These are phyloP conservation scores for Stromatinia cepivora DNA, from an alignment of 2,329 filamentous ascomycete genomes.

Conservation along the genomic window DNA sequence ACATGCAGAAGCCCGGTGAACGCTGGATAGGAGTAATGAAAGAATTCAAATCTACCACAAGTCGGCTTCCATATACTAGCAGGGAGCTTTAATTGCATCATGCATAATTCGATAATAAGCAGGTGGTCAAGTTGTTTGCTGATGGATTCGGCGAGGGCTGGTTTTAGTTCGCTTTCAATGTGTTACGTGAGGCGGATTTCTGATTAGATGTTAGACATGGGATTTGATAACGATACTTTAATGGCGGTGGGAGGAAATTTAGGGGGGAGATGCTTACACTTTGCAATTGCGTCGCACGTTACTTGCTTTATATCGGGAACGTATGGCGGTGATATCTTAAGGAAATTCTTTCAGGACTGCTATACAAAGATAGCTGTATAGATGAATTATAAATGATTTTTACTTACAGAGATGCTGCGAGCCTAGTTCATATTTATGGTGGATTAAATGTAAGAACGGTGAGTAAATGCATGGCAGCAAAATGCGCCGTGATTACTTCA, in stretches of 20 bases:
- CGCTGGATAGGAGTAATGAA: neutral
- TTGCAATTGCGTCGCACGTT: no score
- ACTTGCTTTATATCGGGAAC: neutral
- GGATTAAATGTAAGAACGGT: neutral
- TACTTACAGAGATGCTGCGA: neutral
- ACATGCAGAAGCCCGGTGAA: constrained; percentile 27
- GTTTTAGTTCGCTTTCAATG: neutral
- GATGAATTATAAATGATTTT: neutral
- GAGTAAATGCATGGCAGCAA: no score
- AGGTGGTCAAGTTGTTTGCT: no score
- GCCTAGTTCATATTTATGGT: neutral
- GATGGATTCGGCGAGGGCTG: no score
- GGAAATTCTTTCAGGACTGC: neutral
- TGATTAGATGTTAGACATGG: neutral
- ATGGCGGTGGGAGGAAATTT: no score
- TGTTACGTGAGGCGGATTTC: neutral
- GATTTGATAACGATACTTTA: neutral
- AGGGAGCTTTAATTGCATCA: neutral
- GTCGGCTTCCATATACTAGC: neutral
- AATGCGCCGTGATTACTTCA: no score
- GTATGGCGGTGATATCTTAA: neutral
- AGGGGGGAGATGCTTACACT: neutral
- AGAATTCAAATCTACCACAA: neutral
- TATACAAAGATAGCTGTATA: neutral
- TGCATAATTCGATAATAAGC: no score